Evolutionary conservation across 2,329 filamentous ascomycete species (phyloP).

Genomic region (Chrysosporium keratinophilum): DNA sequence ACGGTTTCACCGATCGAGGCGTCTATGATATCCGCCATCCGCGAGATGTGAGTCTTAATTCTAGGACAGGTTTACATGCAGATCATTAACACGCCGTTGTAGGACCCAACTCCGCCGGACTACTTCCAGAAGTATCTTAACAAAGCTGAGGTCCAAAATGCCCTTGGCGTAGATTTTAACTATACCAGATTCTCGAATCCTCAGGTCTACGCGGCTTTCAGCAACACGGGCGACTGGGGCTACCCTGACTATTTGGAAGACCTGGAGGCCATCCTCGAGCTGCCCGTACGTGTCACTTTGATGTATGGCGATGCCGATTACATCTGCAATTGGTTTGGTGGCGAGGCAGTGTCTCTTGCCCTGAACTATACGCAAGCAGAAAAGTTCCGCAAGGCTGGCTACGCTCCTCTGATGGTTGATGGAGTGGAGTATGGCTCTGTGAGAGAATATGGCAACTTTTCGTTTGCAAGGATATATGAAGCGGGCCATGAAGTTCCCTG

Average conservation of each 20-base stretch:
- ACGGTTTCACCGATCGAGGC: constrained; percentile 40
- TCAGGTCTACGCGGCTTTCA: constrained; percentile 41
- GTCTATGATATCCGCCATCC: constrained; percentile 47
- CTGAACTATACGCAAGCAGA: constrained; percentile 7
- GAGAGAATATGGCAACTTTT: constrained; percentile 8
- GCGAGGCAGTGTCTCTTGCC: constrained; percentile 6
- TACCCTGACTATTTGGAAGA: constrained; percentile 7
- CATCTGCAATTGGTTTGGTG: constrained; percentile 11
- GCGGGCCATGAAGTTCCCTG: constrained; percentile 54
- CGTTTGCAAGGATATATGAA: constrained; percentile 29
- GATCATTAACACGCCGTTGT: constrained; percentile 22
- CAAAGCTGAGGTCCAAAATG: constrained; percentile 45
- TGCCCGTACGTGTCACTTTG: constrained; percentile 8
- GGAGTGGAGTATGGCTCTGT: constrained; percentile 5
- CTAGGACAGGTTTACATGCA: background rate
- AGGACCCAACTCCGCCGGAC: constrained; percentile 53
- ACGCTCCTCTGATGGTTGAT: constrained; percentile 7
- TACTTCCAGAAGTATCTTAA: constrained; percentile 58
- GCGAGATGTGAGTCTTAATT: constrained; percentile 21
- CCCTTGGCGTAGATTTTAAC: constrained; percentile 54
- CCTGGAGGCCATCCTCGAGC: constrained; percentile 3
- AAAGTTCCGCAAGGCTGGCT: constrained; percentile 1
- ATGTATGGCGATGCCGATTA: constrained; percentile 11
- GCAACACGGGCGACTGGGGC: constrained; percentile 34
- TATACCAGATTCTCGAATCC: constrained; percentile 42